Percentiles rank a stretch among this genome's conserved stretches.
Conservation (phyloP, 495 filamentous ascomycete species). For the Polyplosphaeria fusca region DNA sequence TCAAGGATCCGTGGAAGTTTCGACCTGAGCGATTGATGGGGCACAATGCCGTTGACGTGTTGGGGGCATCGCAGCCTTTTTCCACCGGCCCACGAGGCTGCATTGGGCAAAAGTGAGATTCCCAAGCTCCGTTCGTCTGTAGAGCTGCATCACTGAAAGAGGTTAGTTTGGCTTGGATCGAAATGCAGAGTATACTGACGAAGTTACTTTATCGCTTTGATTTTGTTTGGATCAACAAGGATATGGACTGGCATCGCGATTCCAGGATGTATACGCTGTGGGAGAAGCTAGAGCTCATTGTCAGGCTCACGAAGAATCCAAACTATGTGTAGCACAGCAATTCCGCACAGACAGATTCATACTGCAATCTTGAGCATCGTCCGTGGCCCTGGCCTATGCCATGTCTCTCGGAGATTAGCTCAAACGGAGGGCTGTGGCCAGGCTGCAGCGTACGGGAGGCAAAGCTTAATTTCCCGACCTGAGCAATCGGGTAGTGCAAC, state of each 20-base stretch:
- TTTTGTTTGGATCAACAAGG: background rate
- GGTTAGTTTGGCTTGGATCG: background rate
- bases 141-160: no score
- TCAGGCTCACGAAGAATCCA: background rate
- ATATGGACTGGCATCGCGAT: background rate
- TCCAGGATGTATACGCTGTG: background rate
- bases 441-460: no score
- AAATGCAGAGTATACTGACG: background rate
- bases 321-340: no score
- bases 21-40: background rate
- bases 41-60: background rate
- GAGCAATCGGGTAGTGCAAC: no score
- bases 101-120: background rate
- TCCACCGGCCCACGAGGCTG: constrained; percentile 2
- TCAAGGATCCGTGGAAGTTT: background rate
- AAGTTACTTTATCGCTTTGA: background rate
- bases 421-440: no score
- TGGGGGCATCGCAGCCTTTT: background rate
- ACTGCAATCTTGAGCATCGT: no score
- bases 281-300: background rate
- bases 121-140: no score
- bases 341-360: no score
- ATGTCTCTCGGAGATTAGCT: no score
- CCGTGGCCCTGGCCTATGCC: no score
- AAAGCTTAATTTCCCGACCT: no score